These are phyloP conservation scores for Cornus suecica DNA, from an alignment of 148 eudicot genomes.

Conservation along the genomic window DNA sequence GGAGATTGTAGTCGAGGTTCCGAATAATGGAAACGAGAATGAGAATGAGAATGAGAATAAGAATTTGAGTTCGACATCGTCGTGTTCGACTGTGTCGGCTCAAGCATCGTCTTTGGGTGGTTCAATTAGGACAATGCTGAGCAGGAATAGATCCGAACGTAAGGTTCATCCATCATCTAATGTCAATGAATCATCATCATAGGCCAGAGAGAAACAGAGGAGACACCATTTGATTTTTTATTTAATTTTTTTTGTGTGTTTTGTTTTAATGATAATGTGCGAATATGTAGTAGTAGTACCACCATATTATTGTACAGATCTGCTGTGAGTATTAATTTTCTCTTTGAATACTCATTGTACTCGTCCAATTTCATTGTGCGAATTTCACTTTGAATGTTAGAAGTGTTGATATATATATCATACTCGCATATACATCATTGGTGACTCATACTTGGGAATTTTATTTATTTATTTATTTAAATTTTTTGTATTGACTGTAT, in stretches of 20 bases:
- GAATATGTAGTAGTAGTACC: neutral
- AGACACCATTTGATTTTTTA: too few relatives aligned
- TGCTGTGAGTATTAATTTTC: neutral
- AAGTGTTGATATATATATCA: too few relatives aligned
- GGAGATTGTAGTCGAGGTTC: conserved; percentile 19
- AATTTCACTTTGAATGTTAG: too few relatives aligned
- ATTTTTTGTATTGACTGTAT: too few relatives aligned
- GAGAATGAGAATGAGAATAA: conserved; percentile 1
- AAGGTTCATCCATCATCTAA: conserved; percentile 28
- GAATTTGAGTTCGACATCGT: conserved; percentile 6
- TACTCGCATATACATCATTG: too few relatives aligned
- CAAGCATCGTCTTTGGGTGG: conserved; percentile 21
- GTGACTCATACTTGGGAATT: too few relatives aligned
- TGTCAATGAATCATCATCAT: neutral
- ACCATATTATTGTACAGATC: neutral
- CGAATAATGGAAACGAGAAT: conserved; percentile 7
- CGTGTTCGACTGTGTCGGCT: conserved; percentile 5
- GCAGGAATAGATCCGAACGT: conserved; percentile 32
- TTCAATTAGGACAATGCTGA: conserved; percentile 31
- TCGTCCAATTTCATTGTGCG: too few relatives aligned
- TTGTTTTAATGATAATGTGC: neutral
- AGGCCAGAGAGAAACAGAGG: conserved; percentile 6
- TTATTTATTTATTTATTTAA: too few relatives aligned
- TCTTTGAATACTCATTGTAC: neutral
- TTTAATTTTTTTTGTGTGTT: too few relatives aligned